Conservation (phyloP, 2,329 filamentous ascomycete species). For the Penicillium psychrosexuale region DNA sequence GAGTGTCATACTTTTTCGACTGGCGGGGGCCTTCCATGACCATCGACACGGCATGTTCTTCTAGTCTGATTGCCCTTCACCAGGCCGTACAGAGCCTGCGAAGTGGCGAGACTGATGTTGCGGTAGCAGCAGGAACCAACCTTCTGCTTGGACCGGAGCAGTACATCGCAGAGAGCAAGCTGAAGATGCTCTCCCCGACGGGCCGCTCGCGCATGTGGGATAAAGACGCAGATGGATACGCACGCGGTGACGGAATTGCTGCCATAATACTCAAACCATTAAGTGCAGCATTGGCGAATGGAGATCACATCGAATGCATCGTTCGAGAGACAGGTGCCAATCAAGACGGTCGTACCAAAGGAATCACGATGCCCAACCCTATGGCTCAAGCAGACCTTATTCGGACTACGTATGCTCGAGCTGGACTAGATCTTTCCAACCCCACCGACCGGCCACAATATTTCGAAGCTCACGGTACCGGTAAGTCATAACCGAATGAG, state of each 20-base stretch:
- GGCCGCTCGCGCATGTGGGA: constrained; percentile 53
- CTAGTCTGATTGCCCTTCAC: constrained; percentile 39
- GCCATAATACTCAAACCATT: constrained; percentile 53
- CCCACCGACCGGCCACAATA: constrained; percentile 37
- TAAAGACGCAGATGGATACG: constrained; percentile 49
- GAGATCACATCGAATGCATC: constrained; percentile 45
- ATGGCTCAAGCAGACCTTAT: constrained; percentile 43
- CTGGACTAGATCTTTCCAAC: constrained; percentile 36
- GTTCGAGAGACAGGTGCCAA: constrained; percentile 37
- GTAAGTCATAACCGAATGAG: constrained; percentile 16
- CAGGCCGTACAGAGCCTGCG: constrained; percentile 33
- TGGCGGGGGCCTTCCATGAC: constrained; percentile 42
- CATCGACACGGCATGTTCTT: constrained; percentile 49
- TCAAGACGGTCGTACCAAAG: constrained; percentile 36
- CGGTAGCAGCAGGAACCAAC: constrained; percentile 26
- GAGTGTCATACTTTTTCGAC: constrained; percentile 40
- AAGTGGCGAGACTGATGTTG: constrained; percentile 26
- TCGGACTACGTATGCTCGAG: constrained; percentile 35
- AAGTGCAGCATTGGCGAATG: constrained; percentile 46
- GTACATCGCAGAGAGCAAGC: constrained; percentile 32
- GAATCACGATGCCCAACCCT: constrained; percentile 37
- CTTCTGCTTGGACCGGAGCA: constrained; percentile 30
- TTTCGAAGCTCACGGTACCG: constrained; percentile 49
- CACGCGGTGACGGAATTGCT: constrained; percentile 53
- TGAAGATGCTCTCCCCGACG: constrained; percentile 50